Evolutionary conservation across 2,329 filamentous ascomycete species (phyloP).

Genomic region (Beauveria asiatica): DNA sequence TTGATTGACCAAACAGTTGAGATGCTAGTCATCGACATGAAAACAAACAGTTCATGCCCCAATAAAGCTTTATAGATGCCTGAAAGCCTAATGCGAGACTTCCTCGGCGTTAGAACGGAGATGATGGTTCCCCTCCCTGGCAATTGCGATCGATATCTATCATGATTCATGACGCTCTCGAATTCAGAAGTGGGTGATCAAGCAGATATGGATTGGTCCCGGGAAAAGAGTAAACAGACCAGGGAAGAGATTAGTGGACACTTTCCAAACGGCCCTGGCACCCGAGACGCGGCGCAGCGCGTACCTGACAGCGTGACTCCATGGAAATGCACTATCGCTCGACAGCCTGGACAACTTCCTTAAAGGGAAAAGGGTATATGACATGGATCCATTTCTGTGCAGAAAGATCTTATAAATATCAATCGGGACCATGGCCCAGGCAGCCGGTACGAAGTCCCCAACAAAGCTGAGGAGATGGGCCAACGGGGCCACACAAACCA

Average conservation of each 20-base stretch:
- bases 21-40: no score
- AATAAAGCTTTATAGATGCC: background rate
- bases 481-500: background rate
- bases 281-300: background rate
- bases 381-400: background rate
- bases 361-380: background rate
- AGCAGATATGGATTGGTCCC: background rate
- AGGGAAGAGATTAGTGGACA: background rate
- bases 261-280: background rate
- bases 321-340: background rate
- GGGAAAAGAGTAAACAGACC: background rate
- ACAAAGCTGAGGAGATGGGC: background rate
- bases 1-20: no score
- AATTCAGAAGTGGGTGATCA: background rate
- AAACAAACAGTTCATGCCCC: no score
- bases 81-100: background rate
- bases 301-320: background rate
- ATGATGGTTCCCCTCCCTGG: background rate
- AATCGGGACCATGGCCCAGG: conserved; percentile 1
- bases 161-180: background rate
- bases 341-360: no score
- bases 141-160: background rate
- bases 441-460: conserved; percentile 1
- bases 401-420: conserved; percentile 8
- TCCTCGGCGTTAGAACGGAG: background rate